Evolutionary conservation across 345 rosid species (phyloP), one percentile per base, ranked within the genome.

Genomic region (Draba incana): DNA sequence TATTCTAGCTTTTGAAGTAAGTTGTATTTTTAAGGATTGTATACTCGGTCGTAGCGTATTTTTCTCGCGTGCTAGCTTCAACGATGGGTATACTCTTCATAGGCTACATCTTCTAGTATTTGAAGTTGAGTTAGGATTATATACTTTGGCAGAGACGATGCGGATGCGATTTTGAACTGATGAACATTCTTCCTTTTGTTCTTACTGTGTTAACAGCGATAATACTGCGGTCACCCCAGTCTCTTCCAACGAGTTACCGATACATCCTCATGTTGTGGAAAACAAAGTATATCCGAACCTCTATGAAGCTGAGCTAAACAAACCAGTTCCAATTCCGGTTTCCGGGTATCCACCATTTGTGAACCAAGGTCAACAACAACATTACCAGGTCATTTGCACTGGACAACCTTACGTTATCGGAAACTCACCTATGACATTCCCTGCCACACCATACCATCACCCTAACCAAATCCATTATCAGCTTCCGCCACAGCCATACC

Each of bases 301-400:
- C 57, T 68, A 51, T 9, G 86, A 75, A 54, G 37, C 62, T 48
- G 77, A 54, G 43, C 31, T 71, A 46, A 79, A 75, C 59, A 66
- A 45, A 64, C 53, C 80, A 51, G 66, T 80, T 77, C 56, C 81
- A 16, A 47, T 77, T 67, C 87, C 75, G 28, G 68, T 69, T 57
- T 72, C 86, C 8, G 84, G 76, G 57, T 76, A 76, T 83, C 82
- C 84, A 2, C 20, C 82, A 50, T 54, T 70, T 75, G 42, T 73
- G 62, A 81, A 82, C 71, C 83, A 66, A 57, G 81, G 75, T 66
- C 81, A 70, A 51, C 84, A 61, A 43, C 87, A 72, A 41, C 80
- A 76, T 13, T 23, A 68, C 49, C 90, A 76, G 41, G 70, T 65
- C 63, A 51, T 82, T 71, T 85, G 62, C 28, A 49, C 78, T 35